These are phyloP conservation scores for Rhodocollybia butyracea DNA, from an alignment of 768 basidiomycete species.

Conservation along the genomic window DNA sequence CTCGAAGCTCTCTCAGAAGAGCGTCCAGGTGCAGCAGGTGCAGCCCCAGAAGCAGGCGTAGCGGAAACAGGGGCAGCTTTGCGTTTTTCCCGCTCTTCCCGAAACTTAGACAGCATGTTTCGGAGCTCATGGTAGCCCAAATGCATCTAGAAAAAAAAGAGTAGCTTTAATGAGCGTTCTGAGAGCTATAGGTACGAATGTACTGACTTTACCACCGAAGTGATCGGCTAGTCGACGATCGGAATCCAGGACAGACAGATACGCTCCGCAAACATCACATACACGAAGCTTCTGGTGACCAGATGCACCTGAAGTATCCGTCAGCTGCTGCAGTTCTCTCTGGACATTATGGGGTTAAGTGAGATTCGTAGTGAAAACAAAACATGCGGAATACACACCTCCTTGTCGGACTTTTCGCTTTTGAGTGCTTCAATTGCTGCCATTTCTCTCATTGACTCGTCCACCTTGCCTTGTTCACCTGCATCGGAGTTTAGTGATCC, in stretches of 20 bases:
- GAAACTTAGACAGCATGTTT: slow-evolving; percentile 87
- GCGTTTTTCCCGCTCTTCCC: slow-evolving; percentile 86
- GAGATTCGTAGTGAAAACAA: slow-evolving; percentile 8
- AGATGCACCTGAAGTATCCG: slow-evolving; percentile 96
- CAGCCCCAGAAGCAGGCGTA: slow-evolving; percentile 30
- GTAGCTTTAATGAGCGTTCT: slow-evolving; percentile 13
- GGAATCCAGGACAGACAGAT: slow-evolving; percentile 95
- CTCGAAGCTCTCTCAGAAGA: slow-evolving; percentile 56
- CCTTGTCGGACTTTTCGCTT: slow-evolving; percentile 93
- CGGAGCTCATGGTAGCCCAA: slow-evolving; percentile 97
- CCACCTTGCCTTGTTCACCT: slow-evolving; percentile 99
- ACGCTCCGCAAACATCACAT: slow-evolving; percentile 99
- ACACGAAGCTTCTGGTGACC: slow-evolving; percentile 99
- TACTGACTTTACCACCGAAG: slow-evolving; percentile 95
- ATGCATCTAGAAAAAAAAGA: slow-evolving; percentile 76
- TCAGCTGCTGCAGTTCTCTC: slow-evolving; percentile 93
- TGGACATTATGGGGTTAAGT: slow-evolving; percentile 24
- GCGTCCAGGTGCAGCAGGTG: slow-evolving; percentile 34
- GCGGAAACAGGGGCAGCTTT: slow-evolving; percentile 49
- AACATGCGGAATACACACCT: slow-evolving; percentile 47
- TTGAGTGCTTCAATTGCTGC: slow-evolving; percentile 97
- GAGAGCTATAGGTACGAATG: neutral
- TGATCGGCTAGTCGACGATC: slow-evolving; percentile 98
- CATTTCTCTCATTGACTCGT: slow-evolving; percentile 98
- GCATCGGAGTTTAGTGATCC: neutral